phyloP scores from a whole-genome alignment of 345 rosid genomes.

The Eucalyptus cloeziana region DNA sequence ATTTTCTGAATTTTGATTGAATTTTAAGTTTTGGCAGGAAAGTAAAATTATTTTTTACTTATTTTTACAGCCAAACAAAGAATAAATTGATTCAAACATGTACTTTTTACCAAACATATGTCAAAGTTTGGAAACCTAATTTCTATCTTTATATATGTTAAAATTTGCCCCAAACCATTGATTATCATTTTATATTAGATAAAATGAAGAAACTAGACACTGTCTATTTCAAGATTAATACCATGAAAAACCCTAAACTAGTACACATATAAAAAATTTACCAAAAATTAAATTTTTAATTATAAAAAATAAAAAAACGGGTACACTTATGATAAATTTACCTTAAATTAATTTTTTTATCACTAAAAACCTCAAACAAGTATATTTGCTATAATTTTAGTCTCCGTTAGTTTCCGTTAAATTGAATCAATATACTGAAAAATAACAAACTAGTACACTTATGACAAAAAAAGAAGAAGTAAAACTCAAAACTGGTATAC shows the following conservation, averaged over 20 bases:
- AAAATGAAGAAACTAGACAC: neutral
- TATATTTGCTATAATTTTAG: neutral
- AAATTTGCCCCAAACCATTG: neutral
- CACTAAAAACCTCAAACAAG: neutral
- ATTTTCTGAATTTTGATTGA: neutral
- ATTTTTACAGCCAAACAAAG: neutral
- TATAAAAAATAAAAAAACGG: no score
- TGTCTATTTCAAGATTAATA: no score
- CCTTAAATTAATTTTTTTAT: rapidly evolving
- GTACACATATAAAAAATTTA: no score
- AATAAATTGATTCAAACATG: neutral
- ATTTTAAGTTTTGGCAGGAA: neutral
- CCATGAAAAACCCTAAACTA: rapidly evolving
- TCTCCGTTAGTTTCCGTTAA: no score
- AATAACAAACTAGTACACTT: neutral
- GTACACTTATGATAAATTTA: neutral
- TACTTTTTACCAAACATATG: neutral
- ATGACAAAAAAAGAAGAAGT: neutral
- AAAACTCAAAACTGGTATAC: rapidly evolving
- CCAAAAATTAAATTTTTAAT: rapidly evolving
- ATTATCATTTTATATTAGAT: no score
- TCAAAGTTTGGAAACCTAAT: neutral
- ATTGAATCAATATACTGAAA: no score
- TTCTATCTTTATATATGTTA: neutral
- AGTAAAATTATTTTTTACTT: no score